These are phyloP conservation scores for Nannochloropsis salina DNA, from an alignment of 108 stramenopile species.

Conservation along the genomic window DNA sequence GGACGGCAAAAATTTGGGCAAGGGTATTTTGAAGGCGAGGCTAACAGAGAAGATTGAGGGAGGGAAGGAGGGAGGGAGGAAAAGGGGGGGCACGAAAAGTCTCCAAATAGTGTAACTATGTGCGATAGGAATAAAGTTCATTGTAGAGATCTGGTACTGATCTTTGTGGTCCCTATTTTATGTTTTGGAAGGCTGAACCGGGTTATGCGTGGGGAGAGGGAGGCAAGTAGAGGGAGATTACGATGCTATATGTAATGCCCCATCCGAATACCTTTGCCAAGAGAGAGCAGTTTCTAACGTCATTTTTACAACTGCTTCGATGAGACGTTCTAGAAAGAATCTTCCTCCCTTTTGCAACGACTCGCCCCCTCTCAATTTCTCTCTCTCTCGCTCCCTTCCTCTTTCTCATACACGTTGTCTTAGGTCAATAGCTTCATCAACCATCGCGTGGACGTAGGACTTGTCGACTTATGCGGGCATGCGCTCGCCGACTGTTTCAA, in stretches of 20 bases:
- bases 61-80: conserved; percentile 6
- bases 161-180: too few species aligned
- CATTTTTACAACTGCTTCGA: too few species aligned
- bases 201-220: too few species aligned
- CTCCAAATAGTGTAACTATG: too few species aligned
- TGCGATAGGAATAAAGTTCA: too few species aligned
- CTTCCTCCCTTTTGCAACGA: not conserved
- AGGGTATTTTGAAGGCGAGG: not conserved
- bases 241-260: too few species aligned
- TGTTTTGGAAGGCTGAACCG: too few species aligned
- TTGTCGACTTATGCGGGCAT: not conserved
- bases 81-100: not conserved
- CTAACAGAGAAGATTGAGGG: not conserved
- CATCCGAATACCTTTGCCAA: too few species aligned
- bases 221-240: too few species aligned
- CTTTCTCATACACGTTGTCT: not conserved
- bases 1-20: not conserved
- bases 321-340: too few species aligned
- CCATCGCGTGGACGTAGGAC: not conserved
- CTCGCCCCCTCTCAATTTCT: not conserved
- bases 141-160: too few species aligned
- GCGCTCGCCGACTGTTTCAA: not conserved
- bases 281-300: too few species aligned
- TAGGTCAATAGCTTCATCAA: conserved; percentile 18
- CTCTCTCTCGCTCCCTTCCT: not conserved